Evolutionary conservation across 805 yeast species (phyloP), one percentile per base, ranked within the genome.

Genomic region (Teunomyces gatunensis): DNA sequence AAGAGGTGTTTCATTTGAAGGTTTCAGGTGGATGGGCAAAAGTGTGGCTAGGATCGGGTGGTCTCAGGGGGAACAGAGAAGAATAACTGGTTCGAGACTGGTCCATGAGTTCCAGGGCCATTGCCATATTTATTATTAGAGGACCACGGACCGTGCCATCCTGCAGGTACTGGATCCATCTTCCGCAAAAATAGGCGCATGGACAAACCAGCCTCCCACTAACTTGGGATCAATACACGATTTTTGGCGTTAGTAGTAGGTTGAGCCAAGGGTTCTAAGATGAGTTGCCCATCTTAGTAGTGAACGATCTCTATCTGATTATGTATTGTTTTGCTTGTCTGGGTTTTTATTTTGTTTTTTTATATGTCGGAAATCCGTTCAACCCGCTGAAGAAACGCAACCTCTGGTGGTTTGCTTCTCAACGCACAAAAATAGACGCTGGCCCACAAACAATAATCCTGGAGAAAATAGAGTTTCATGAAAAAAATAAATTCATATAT

Each of bases 311-410:
- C 18, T 32, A 25, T 25, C 27, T 25, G 27, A 25, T 25, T 25
- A 25, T 25, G 27, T 25, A 25, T 25, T 25, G 27, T 25, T 9
- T 25, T 25, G 27, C 6, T 7, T 3, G 34, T 32, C 5, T 4
- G 10, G 18, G 20, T 18, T 1, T 18, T 18, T 18, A 4, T 13
- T 32, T 32, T 6, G 6, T 13, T 7, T 13, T 5, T 32, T 32
- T 32, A 32, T 32, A n/a, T 35, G 25, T 18, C 39, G 39, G 39
- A 35, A 35, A 11, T 35, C 39, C 39, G 39, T n/a, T 10, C 25
- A 21, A n/a, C 25, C 39, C 27, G 27, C 27, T 9, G 27, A 7
- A 10, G 23, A 35, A 6, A 17, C 3, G 10, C 5, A 9, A 13
- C 34, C 17, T 15, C 27, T 6, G 39, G 39, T 20, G 39, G 39